Evolutionary conservation across 176 grass and related monocot genomes (phyloP).

Genomic region (Eleusine coracana): DNA sequence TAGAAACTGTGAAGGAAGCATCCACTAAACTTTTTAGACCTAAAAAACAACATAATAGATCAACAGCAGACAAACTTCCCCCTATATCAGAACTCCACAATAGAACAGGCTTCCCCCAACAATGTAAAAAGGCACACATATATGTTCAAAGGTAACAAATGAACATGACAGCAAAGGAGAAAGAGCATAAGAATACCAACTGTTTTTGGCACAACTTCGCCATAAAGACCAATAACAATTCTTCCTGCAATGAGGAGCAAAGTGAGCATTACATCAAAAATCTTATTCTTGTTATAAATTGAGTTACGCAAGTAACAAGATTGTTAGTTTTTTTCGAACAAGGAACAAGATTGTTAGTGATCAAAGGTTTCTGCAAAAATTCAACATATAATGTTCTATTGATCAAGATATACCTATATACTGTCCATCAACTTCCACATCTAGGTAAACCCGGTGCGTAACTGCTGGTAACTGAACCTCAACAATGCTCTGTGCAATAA

Average conservation of each 20-base stretch:
- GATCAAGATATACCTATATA: conserved; percentile 64
- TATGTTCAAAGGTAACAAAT: conserved; percentile 1
- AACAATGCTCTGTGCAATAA: conserved; percentile 47
- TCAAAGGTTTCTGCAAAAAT: not conserved
- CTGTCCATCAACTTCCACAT: conserved; percentile 88
- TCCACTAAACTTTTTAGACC: not conserved
- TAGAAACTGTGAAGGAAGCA: not conserved
- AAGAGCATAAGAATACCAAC: conserved; percentile 58
- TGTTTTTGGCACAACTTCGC: conserved; percentile 84
- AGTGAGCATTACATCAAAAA: not conserved
- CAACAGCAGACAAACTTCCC: not conserved
- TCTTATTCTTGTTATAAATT: not conserved
- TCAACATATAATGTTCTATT: not conserved
- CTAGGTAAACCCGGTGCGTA: conserved; percentile 88
- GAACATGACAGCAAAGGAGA: not conserved
- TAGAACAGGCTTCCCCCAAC: not conserved
- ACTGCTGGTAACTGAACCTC: conserved; percentile 63
- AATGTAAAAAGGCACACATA: not conserved
- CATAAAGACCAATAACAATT: conserved; percentile 93
- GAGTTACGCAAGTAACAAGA: not conserved
- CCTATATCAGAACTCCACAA: conserved; percentile 5
- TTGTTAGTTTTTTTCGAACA: not conserved
- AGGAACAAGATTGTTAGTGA: not conserved
- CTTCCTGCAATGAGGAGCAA: conserved; percentile 55
- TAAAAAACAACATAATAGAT: not conserved